phyloP scores from a whole-genome alignment of 148 eudicot species.

The Amaranthus cruentus region DNA sequence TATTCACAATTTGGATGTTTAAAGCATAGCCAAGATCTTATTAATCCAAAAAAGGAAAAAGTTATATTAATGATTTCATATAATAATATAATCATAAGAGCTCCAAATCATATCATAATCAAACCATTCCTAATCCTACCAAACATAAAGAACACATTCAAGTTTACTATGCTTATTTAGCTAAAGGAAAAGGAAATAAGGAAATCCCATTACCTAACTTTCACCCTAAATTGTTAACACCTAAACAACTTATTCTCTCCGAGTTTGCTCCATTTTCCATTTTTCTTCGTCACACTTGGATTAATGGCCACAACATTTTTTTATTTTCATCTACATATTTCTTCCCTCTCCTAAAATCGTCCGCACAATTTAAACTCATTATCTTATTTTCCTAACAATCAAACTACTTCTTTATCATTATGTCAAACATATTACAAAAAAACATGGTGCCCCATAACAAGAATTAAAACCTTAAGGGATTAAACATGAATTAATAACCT shows the following conservation, averaged over 20 bases:
- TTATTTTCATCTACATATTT: too few species aligned
- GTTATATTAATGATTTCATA: background rate
- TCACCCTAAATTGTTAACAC: background rate
- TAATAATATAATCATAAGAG: background rate
- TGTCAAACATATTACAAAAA: too few species aligned
- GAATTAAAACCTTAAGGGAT: background rate
- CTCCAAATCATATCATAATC: background rate
- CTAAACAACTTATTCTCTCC: slow-evolving; percentile 3
- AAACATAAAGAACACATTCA: slow-evolving; percentile 13
- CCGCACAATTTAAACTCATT: too few species aligned
- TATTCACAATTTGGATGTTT: background rate
- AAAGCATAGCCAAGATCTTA: slow-evolving; percentile 2
- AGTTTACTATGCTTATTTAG: slow-evolving; percentile 1
- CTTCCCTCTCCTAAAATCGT: too few species aligned
- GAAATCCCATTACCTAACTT: slow-evolving; percentile 10
- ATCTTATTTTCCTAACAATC: too few species aligned
- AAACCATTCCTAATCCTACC: slow-evolving; percentile 11
- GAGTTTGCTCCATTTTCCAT: too few species aligned
- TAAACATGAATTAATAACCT: background rate
- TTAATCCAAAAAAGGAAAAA: background rate
- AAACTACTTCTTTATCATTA: too few species aligned
- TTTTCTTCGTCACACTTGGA: too few species aligned
- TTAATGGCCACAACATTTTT: too few species aligned
- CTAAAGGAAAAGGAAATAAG: background rate
- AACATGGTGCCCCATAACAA: background rate